These are phyloP conservation scores for Exophiala aquamarina DNA, from an alignment of 2,329 filamentous ascomycete species.

Conservation along the genomic window DNA sequence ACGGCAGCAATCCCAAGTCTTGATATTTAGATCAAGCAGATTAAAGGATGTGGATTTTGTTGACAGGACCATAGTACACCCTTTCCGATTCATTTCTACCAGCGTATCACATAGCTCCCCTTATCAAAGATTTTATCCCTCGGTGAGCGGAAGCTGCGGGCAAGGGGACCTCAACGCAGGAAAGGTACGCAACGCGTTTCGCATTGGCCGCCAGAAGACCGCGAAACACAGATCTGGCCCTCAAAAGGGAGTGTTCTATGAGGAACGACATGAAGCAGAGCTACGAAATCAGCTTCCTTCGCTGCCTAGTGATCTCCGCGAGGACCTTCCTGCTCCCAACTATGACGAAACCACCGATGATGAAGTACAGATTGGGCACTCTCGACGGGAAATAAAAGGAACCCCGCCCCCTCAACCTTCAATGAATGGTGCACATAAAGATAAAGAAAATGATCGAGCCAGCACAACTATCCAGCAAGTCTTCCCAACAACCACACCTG, in stretches of 20 bases:
- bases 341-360: conserved; percentile 1
- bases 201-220: not conserved
- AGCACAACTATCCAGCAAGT: too few species aligned
- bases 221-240: conserved; percentile 6
- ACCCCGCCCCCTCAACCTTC: too few species aligned
- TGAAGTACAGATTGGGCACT: not conserved
- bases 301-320: too few species aligned
- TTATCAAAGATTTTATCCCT: conserved; percentile 12
- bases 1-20: conserved; percentile 14
- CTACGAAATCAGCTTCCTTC: too few species aligned
- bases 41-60: conserved; percentile 29
- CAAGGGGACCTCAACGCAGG: not conserved
- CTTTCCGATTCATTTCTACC: conserved; percentile 22
- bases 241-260: not conserved
- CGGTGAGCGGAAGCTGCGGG: not conserved
- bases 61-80: conserved; percentile 11
- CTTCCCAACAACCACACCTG: not conserved
- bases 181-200: not conserved
- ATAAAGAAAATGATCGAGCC: too few species aligned
- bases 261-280: not conserved
- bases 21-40: conserved; percentile 21
- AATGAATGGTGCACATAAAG: too few species aligned
- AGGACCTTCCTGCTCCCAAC: not conserved
- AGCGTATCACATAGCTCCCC: conserved; percentile 25
- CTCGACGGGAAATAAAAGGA: too few species aligned